phyloP scores from a whole-genome alignment of 306 rosid genomes.

The Canavalia gladiata region DNA sequence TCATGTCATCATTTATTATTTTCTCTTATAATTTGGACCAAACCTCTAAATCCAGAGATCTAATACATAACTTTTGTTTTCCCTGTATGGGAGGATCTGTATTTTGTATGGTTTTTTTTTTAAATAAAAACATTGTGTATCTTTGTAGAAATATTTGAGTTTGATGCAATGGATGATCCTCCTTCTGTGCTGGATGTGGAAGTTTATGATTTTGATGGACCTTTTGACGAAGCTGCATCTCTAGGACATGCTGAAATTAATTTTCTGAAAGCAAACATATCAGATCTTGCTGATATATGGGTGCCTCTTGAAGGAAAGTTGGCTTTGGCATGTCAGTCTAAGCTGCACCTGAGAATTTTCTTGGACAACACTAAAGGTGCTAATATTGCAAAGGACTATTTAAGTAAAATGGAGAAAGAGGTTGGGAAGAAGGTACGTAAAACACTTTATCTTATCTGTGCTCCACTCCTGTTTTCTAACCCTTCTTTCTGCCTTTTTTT shows the following conservation, averaged over 20 bases:
- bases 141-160: slow-evolving; percentile 94
- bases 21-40: slow-evolving; percentile 22
- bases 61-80: slow-evolving; percentile 8
- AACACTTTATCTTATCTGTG: slow-evolving; percentile 29
- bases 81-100: neutral
- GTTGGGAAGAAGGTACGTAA: slow-evolving; percentile 92
- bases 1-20: slow-evolving; percentile 38
- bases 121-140: slow-evolving; percentile 46
- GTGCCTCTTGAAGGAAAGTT: slow-evolving; percentile 94
- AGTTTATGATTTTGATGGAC: slow-evolving; percentile 96
- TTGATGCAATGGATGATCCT: slow-evolving; percentile 99
- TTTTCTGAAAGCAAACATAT: slow-evolving; percentile 80
- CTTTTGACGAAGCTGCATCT: slow-evolving; percentile 89
- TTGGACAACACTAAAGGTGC: slow-evolving; percentile 86
- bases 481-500: slow-evolving; percentile 39
- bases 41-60: slow-evolving; percentile 26
- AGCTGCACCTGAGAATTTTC: slow-evolving; percentile 91
- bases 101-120: slow-evolving; percentile 23
- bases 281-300: slow-evolving; percentile 93
- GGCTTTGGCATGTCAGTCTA: slow-evolving; percentile 93
- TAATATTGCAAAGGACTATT: slow-evolving; percentile 75
- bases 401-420: slow-evolving; percentile 97
- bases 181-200: slow-evolving; percentile 93
- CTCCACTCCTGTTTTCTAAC: slow-evolving; percentile 36
- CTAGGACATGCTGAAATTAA: slow-evolving; percentile 93